A percentile compares a stretch with the other conserved stretches of the same genome.
phyloP scores from a whole-genome alignment of 139 green algal genomes.

The Tetratostichococcus sp. region DNA sequence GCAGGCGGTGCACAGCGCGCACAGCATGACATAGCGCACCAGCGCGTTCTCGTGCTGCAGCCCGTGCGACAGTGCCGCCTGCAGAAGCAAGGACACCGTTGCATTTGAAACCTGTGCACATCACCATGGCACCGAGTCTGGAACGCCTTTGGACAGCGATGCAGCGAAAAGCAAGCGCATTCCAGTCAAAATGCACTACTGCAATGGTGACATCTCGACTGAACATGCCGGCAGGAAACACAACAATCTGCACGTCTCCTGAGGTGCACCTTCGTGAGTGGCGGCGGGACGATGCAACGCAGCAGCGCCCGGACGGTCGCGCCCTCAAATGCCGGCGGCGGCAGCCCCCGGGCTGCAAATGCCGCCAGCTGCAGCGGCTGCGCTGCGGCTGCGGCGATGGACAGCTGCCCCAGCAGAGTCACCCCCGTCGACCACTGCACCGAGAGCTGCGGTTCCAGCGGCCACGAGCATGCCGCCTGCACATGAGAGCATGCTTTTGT shows the following conservation, averaged over 20 bases:
- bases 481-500: no score
- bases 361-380: constrained; percentile 2
- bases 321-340: constrained; percentile 11
- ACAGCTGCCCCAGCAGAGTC: constrained; percentile 7
- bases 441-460: constrained; percentile 38
- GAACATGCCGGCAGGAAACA: no score
- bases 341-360: background rate
- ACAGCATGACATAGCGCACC: constrained; percentile 38
- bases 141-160: no score
- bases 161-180: no score
- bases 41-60: constrained; percentile 51
- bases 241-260: no score
- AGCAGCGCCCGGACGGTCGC: constrained; percentile 16
- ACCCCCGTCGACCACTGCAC: constrained; percentile 6
- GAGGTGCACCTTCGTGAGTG: constrained; percentile 40
- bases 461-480: constrained; percentile 21
- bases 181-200: no score
- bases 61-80: constrained; percentile 53
- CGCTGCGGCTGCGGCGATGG: constrained; percentile 7
- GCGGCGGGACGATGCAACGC: constrained; percentile 25
- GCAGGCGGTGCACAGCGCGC: constrained; percentile 24
- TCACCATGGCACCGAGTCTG: background rate
- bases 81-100: background rate
- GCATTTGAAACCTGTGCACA: background rate
- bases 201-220: no score